Evolutionary conservation across 2,329 filamentous ascomycete species (phyloP).

Genomic region (Microsporum ferrugineum): DNA sequence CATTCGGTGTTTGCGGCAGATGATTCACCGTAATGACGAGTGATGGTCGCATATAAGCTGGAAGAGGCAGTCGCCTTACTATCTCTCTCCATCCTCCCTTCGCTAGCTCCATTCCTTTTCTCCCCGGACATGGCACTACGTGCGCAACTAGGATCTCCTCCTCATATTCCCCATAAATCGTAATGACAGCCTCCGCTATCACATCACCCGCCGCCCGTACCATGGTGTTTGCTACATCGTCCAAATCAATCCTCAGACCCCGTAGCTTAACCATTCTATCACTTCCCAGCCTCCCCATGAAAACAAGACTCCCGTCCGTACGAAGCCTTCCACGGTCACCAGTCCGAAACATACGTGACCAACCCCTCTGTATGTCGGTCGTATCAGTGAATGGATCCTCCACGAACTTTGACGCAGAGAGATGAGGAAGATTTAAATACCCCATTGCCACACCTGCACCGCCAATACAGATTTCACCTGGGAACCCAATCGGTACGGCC

Average conservation of each 20-base stretch:
- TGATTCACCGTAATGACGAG: neutral
- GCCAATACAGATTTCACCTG: slow-evolving; percentile 35
- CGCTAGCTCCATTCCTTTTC: neutral
- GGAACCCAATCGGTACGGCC: slow-evolving; percentile 29
- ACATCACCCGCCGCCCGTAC: neutral
- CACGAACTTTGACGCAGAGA: slow-evolving; percentile 16
- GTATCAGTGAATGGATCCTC: slow-evolving; percentile 6
- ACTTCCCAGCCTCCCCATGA: slow-evolving; percentile 20
- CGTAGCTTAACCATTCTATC: slow-evolving; percentile 23
- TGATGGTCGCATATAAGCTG: slow-evolving; percentile 10
- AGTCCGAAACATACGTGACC: slow-evolving; percentile 5
- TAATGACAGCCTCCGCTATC: neutral
- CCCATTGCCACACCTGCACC: slow-evolving; percentile 18
- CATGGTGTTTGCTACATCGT: neutral
- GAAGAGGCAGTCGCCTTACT: slow-evolving; percentile 1
- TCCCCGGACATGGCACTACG: neutral
- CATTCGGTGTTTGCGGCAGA: slow-evolving; percentile 5
- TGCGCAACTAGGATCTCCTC: slow-evolving; percentile 1
- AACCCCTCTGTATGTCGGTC: slow-evolving; percentile 1
- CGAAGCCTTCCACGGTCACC: slow-evolving; percentile 16
- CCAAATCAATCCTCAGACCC: slow-evolving; percentile 18
- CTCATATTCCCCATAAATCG: neutral
- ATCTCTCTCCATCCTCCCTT: neutral
- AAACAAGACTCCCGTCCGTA: slow-evolving; percentile 18
- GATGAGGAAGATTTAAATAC: slow-evolving; percentile 13